Conservation (phyloP, 1,139 yeast species). For the Groenewaldozyma sp. region DNA sequence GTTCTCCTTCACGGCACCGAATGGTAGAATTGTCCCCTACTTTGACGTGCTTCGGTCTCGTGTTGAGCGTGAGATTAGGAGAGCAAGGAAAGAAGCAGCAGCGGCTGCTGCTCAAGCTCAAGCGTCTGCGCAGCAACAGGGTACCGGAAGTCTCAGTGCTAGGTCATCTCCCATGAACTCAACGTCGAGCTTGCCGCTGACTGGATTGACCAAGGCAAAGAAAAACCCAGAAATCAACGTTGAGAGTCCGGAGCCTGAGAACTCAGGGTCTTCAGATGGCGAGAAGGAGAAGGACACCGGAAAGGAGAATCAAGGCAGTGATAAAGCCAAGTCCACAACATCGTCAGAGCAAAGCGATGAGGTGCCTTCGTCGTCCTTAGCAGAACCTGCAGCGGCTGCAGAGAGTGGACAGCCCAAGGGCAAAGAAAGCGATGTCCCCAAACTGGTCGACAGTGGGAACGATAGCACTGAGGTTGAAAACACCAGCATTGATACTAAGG, state of each 20-base stretch:
- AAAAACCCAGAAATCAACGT: slow-evolving; percentile 3
- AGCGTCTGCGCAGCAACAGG: slow-evolving; percentile 6
- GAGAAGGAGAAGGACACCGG: slow-evolving; percentile 3
- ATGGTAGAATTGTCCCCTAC: slow-evolving; percentile 41
- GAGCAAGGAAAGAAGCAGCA: slow-evolving; percentile 12
- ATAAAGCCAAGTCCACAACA: too few relatives aligned
- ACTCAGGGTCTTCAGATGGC: too few relatives aligned
- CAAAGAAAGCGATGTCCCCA: too few relatives aligned
- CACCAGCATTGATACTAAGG: not conserved
- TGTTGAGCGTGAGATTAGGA: slow-evolving; percentile 25
- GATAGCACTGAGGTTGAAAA: slow-evolving; percentile 13
- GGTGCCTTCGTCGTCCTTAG: too few relatives aligned
- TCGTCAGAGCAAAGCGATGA: too few relatives aligned
- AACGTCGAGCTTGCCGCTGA: slow-evolving; percentile 12
- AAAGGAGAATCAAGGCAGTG: slow-evolving; percentile 1
- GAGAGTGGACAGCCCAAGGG: too few relatives aligned
- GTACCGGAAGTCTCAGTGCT: slow-evolving; percentile 6
- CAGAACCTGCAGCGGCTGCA: too few relatives aligned
- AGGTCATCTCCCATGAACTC: slow-evolving; percentile 8
- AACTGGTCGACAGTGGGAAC: slow-evolving; percentile 4
- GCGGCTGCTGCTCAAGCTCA: slow-evolving; percentile 2
- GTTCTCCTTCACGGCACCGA: slow-evolving; percentile 51
- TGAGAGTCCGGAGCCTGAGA: too few relatives aligned
- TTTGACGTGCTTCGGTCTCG: slow-evolving; percentile 52
- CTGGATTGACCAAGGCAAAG: slow-evolving; percentile 11